Evolutionary conservation across 2,329 filamentous ascomycete species (phyloP).

Genomic region (Cercospora janseana): DNA sequence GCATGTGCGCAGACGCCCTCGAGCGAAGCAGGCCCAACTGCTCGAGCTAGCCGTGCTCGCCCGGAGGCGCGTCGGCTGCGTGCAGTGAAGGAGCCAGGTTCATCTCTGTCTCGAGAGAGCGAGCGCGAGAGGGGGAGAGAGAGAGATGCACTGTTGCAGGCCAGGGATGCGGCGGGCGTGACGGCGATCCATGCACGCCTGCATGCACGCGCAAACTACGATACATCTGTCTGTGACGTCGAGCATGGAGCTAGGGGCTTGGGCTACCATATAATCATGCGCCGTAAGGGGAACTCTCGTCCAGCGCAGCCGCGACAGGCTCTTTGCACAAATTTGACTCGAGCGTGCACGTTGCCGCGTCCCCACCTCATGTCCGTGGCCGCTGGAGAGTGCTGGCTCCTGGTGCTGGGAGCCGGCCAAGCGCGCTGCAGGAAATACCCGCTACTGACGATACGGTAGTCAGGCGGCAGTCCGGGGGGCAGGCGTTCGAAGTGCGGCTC

Average conservation of each 20-base stretch:
- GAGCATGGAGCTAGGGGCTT: conserved; percentile 25
- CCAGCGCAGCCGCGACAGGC: neutral
- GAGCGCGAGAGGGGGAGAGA: conserved; percentile 20
- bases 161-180: conserved; percentile 28
- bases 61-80: conserved; percentile 23
- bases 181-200: conserved; percentile 30
- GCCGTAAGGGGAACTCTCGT: conserved; percentile 12
- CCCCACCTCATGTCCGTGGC: neutral
- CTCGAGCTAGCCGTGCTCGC: conserved; percentile 12
- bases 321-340: conserved; percentile 17
- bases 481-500: too few relatives aligned
- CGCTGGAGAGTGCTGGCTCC: neutral
- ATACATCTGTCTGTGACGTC: conserved; percentile 28
- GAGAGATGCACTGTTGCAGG: conserved; percentile 7
- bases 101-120: too few relatives aligned
- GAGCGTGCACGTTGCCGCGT: conserved; percentile 9
- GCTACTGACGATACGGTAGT: too few relatives aligned
- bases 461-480: too few relatives aligned
- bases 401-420: too few relatives aligned
- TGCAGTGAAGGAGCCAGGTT: conserved; percentile 26
- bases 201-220: conserved; percentile 30
- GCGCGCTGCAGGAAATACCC: too few relatives aligned
- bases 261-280: conserved; percentile 21
- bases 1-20: conserved; percentile 13
- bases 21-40: conserved; percentile 11